These are phyloP conservation scores for Dothistroma septosporum DNA, from an alignment of 2,329 filamentous ascomycete species.

Conservation along the genomic window DNA sequence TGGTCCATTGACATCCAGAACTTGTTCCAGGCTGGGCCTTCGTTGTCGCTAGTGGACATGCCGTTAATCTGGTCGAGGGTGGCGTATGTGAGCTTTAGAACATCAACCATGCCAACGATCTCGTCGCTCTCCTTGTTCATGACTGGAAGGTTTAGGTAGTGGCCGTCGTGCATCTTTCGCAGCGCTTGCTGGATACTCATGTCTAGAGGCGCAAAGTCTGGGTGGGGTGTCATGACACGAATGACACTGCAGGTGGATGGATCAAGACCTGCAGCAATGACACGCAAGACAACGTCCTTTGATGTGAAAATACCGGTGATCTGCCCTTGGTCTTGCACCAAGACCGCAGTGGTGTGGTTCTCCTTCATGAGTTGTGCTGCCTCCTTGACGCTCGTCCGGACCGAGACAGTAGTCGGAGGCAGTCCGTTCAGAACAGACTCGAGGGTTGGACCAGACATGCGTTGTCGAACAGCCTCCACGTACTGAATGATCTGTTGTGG, in stretches of 20 bases:
- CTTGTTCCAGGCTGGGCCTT: conserved; percentile 98
- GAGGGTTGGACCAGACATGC: conserved; percentile 96
- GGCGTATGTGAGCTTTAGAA: conserved; percentile 95
- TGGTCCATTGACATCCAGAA: conserved; percentile 97
- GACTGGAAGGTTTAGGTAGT: conserved; percentile 95
- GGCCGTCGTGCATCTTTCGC: conserved; percentile 98
- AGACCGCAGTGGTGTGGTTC: conserved; percentile 92
- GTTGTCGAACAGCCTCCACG: conserved; percentile 86
- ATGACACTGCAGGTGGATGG: conserved; percentile 95
- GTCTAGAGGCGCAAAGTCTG: conserved; percentile 96
- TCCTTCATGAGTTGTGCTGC: conserved; percentile 97
- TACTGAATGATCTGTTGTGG: conserved; percentile 99
- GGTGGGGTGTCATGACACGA: conserved; percentile 97
- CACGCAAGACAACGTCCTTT: conserved; percentile 96
- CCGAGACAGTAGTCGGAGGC: conserved; percentile 90
- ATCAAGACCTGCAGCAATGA: conserved; percentile 94
- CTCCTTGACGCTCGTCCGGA: conserved; percentile 93
- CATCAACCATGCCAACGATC: conserved; percentile 99
- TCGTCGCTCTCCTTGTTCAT: conserved; percentile 91
- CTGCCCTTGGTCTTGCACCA: conserved; percentile 93
- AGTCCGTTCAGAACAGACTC: conserved; percentile 90
- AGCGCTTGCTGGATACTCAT: conserved; percentile 99
- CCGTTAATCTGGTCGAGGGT: conserved; percentile 93
- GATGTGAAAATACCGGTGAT: conserved; percentile 99
- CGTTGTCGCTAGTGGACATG: conserved; percentile 81